These are phyloP conservation scores for Termitomyces sp. DNA, from an alignment of 768 basidiomycete genomes.

Conservation along the genomic window DNA sequence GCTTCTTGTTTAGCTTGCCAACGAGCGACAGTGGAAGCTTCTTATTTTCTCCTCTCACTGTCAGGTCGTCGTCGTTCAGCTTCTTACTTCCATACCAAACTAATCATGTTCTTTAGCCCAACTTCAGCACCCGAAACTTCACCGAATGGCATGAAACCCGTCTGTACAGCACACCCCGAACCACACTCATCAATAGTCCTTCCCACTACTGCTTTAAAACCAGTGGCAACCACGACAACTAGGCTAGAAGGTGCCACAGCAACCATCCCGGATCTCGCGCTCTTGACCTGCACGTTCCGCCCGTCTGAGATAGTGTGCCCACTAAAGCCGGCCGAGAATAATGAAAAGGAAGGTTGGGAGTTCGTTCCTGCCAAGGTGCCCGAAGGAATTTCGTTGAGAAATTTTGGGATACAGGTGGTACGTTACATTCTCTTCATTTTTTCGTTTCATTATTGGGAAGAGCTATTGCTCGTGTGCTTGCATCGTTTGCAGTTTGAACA, in stretches of 20 bases:
- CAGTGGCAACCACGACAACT: not conserved
- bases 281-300: slow-evolving; percentile 41
- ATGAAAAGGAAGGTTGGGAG: slow-evolving; percentile 38
- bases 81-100: not conserved
- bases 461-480: not conserved
- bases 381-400: slow-evolving; percentile 78
- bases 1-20: not conserved
- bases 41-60: not conserved
- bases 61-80: not conserved
- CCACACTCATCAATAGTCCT: not conserved
- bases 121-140: not conserved
- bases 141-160: not conserved
- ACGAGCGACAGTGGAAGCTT: not conserved
- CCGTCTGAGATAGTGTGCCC: slow-evolving; percentile 36
- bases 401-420: slow-evolving; percentile 88
- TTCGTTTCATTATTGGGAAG: not conserved
- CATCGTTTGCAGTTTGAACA: not conserved
- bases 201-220: not conserved
- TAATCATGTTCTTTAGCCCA: not conserved
- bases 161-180: not conserved
- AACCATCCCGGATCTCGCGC: slow-evolving; percentile 11
- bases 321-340: slow-evolving; percentile 6
- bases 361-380: slow-evolving; percentile 73
- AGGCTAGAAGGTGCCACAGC: not conserved
- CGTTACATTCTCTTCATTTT: slow-evolving; percentile 29